These are phyloP conservation scores for Acanthamoeba castellanii DNA, from an alignment of 208 protist genomes.

Conservation along the genomic window DNA sequence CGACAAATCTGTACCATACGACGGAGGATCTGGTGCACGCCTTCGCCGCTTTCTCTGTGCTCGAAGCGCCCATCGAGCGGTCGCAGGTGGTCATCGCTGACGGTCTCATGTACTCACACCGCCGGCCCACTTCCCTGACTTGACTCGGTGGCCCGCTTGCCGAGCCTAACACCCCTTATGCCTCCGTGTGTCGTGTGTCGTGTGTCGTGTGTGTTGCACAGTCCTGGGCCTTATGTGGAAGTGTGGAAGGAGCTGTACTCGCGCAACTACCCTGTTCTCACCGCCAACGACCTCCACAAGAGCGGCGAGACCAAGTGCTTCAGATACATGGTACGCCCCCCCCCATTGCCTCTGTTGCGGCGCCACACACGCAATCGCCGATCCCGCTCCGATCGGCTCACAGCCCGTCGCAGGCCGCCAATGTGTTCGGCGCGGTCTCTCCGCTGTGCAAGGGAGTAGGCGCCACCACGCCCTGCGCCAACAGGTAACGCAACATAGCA, in stretches of 20 bases:
- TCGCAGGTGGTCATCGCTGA: constrained; percentile 70
- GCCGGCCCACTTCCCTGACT: neutral
- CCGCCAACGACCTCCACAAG: neutral
- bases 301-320: constrained; percentile 13
- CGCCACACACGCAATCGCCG: no score
- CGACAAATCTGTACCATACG: constrained; percentile 64
- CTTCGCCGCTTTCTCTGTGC: constrained; percentile 19
- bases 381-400: no score
- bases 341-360: neutral
- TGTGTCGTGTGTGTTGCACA: neutral
- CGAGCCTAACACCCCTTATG: no score
- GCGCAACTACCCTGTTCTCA: constrained; percentile 27
- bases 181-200: no score
- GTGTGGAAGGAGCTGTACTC: constrained; percentile 60
- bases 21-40: constrained; percentile 34
- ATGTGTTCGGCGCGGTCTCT: constrained; percentile 36
- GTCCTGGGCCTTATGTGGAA: constrained; percentile 10
- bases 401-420: neutral
- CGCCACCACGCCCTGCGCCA: neutral
- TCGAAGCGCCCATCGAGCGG: neutral
- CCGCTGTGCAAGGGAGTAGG: constrained; percentile 41
- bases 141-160: no score
- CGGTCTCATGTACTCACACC: constrained; percentile 14
- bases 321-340: constrained; percentile 5
- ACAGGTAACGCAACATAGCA: neutral